A percentile compares a stretch with the other conserved stretches of the same genome.
These are phyloP conservation scores for Aspergillus transmontanensis DNA, from an alignment of 2,329 filamentous ascomycete genomes.

Conservation along the genomic window DNA sequence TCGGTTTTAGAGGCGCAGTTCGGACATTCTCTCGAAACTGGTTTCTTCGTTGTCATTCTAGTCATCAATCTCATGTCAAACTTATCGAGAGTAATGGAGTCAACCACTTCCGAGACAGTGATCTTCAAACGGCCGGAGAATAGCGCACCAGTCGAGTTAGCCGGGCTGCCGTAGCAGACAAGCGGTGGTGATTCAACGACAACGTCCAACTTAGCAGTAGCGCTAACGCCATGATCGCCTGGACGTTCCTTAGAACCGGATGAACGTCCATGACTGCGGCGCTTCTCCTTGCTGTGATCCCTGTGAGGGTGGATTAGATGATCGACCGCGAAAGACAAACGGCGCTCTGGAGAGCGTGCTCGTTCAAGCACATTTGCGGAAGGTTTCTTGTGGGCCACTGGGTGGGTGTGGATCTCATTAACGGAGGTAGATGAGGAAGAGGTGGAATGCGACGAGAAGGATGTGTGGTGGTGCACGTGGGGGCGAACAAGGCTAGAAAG, in stretches of 20 bases:
- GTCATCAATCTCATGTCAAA: slow-evolving; percentile 74
- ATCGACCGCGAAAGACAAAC: slow-evolving; percentile 47
- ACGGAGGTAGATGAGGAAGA: slow-evolving; percentile 41
- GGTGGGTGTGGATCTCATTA: slow-evolving; percentile 34
- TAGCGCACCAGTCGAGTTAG: slow-evolving; percentile 78
- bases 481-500: slow-evolving; percentile 43
- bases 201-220: slow-evolving; percentile 58
- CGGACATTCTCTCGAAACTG: slow-evolving; percentile 75
- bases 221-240: slow-evolving; percentile 32
- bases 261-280: slow-evolving; percentile 36
- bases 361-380: slow-evolving; percentile 29
- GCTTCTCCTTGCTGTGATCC: slow-evolving; percentile 46
- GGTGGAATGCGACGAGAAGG: slow-evolving; percentile 35
- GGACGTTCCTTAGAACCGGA: slow-evolving; percentile 42
- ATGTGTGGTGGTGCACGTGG: slow-evolving; percentile 33
- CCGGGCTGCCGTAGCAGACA: slow-evolving; percentile 76
- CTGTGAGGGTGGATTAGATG: slow-evolving; percentile 46
- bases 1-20: slow-evolving; percentile 73
- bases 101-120: slow-evolving; percentile 65
- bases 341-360: slow-evolving; percentile 41
- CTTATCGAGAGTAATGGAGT: slow-evolving; percentile 65
- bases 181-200: slow-evolving; percentile 83
- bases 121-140: slow-evolving; percentile 82
- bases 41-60: slow-evolving; percentile 75
- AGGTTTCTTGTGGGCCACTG: slow-evolving; percentile 29